Conservation (phyloP, 768 basidiomycete genomes). For the Mrakia frigida region DNA sequence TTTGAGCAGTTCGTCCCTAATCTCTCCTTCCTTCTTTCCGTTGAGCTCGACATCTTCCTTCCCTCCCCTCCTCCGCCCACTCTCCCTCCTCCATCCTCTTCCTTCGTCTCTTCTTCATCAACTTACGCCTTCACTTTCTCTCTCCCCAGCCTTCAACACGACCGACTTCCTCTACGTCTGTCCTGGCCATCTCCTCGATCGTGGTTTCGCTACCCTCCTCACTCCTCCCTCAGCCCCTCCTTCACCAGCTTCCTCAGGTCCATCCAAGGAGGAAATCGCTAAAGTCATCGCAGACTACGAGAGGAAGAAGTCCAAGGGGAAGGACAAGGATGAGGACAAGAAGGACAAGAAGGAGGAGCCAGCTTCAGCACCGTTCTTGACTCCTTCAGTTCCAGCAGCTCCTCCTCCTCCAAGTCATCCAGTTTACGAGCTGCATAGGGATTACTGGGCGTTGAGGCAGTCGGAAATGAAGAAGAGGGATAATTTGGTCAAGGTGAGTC, state of each 20-base stretch:
- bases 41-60: not conserved
- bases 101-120: too few relatives aligned
- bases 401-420: not conserved
- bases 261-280: slow-evolving; percentile 29
- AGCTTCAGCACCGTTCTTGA: not conserved
- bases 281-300: slow-evolving; percentile 32
- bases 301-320: slow-evolving; percentile 17
- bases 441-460: slow-evolving; percentile 21
- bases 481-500: slow-evolving; percentile 23
- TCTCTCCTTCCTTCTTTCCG: too few relatives aligned
- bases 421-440: slow-evolving; percentile 19
- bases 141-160: slow-evolving; percentile 24
- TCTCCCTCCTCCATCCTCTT: not conserved
- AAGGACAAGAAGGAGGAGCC: slow-evolving; percentile 3
- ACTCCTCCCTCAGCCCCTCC: slow-evolving; percentile 7
- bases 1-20: slow-evolving; percentile 11
- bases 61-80: not conserved
- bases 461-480: slow-evolving; percentile 21
- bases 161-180: slow-evolving; percentile 31
- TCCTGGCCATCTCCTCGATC: slow-evolving; percentile 18
- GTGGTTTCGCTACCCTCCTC: slow-evolving; percentile 23
- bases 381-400: not conserved
- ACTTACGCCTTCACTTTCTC: too few relatives aligned
- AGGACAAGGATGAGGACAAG: slow-evolving; percentile 3
- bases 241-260: not conserved